These are phyloP conservation scores for Phaeosphaeria sp. DNA, from an alignment of 2,329 filamentous ascomycete species.

Conservation along the genomic window DNA sequence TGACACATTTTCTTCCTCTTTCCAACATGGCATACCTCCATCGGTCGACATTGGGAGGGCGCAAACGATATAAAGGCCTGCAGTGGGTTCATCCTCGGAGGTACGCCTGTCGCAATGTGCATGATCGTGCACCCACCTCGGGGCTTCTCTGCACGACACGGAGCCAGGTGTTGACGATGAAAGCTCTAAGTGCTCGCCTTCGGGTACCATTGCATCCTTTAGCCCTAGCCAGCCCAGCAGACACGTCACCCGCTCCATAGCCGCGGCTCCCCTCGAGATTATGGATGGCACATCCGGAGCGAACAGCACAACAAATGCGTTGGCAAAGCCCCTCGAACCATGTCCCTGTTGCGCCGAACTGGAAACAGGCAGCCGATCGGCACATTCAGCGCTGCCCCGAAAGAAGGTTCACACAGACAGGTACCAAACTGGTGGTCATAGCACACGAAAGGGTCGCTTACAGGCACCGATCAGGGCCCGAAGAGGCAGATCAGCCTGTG, in stretches of 20 bases:
- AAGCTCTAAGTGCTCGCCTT: not conserved
- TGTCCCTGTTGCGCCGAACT: slow-evolving; percentile 24
- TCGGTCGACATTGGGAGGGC: not conserved
- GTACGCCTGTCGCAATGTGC: not conserved
- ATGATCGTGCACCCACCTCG: not conserved
- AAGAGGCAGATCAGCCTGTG: slow-evolving; percentile 24
- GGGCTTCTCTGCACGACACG: not conserved
- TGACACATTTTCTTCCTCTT: not conserved
- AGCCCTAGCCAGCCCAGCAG: not conserved
- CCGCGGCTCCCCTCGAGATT: not conserved
- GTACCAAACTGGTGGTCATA: slow-evolving; percentile 36
- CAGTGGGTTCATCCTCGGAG: not conserved
- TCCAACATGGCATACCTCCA: not conserved
- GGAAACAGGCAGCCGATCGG: not conserved
- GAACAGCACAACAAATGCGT: slow-evolving; percentile 39
- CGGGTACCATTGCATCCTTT: not conserved
- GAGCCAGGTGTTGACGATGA: not conserved
- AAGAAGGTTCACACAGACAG: slow-evolving; percentile 14
- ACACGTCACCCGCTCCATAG: not conserved
- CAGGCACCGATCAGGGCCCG: slow-evolving; percentile 34
- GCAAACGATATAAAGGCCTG: not conserved
- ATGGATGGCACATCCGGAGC: not conserved
- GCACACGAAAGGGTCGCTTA: slow-evolving; percentile 17
- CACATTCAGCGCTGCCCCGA: slow-evolving; percentile 6
- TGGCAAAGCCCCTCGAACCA: slow-evolving; percentile 22